phyloP scores from a whole-genome alignment of 1,139 yeast genomes.

The Hemisphaericaspora lyxosophila region DNA sequence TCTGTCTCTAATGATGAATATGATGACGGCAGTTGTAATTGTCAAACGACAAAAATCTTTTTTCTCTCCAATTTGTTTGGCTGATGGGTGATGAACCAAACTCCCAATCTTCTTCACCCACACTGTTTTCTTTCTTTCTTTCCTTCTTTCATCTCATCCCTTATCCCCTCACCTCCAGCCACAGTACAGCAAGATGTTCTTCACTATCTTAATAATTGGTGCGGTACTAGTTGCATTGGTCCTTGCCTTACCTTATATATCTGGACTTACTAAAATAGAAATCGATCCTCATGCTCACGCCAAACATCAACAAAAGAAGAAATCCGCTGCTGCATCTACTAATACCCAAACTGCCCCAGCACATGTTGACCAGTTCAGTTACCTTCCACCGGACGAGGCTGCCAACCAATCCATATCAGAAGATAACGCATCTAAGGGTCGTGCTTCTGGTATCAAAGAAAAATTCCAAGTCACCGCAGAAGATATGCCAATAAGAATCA shows the following conservation, averaged over 20 bases:
- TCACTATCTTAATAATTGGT: conserved; percentile 24
- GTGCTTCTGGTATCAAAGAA: conserved; percentile 31
- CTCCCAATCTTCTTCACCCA: too few relatives aligned
- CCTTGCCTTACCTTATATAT: conserved; percentile 36
- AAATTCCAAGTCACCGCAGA: conserved; percentile 35
- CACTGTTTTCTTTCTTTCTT: background rate
- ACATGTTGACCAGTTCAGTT: conserved; percentile 21
- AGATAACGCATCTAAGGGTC: conserved; percentile 17
- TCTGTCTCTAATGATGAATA: background rate
- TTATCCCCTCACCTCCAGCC: background rate
- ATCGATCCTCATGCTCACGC: conserved; percentile 19
- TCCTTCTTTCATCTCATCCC: background rate
- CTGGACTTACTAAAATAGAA: conserved; percentile 38
- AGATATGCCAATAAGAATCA: conserved; percentile 40
- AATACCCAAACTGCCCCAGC: background rate
- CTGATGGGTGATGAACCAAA: too few relatives aligned
- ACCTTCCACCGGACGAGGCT: conserved; percentile 44
- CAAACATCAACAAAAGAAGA: conserved; percentile 11
- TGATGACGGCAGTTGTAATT: too few relatives aligned
- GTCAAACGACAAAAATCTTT: background rate
- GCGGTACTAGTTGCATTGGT: conserved; percentile 31
- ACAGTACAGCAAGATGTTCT: conserved; percentile 24
- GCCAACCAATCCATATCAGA: conserved; percentile 14
- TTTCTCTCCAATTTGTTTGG: background rate
- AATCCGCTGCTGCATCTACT: conserved; percentile 5